Conservation (phyloP, 805 yeast species). For the Yarrowia porcina region DNA sequence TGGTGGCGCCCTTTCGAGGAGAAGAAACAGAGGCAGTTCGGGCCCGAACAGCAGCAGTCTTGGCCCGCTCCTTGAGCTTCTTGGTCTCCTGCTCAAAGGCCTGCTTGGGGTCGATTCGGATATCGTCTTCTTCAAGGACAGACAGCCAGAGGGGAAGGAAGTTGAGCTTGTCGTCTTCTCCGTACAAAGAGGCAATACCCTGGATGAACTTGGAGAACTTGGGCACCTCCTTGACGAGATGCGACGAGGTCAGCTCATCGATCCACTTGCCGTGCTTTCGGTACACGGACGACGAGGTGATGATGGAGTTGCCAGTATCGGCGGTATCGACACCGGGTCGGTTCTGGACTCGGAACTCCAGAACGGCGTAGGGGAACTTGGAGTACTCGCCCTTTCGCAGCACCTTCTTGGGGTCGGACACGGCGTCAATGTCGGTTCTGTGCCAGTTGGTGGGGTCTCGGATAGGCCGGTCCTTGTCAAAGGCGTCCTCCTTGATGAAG, state of each 20-base stretch:
- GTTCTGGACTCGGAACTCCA: constrained; percentile 76
- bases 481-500: constrained; percentile 86
- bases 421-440: constrained; percentile 77
- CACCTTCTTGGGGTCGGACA: constrained; percentile 63
- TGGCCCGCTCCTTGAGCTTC: constrained; percentile 36
- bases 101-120: constrained; percentile 72
- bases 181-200: constrained; percentile 82
- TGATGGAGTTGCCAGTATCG: constrained; percentile 33
- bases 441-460: constrained; percentile 91
- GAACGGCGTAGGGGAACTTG: constrained; percentile 70
- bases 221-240: constrained; percentile 89
- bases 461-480: constrained; percentile 79
- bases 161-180: constrained; percentile 87
- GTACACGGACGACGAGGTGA: constrained; percentile 29
- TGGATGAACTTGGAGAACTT: constrained; percentile 90
- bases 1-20: constrained; percentile 19
- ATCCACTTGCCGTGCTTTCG: constrained; percentile 54
- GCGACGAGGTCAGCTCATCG: constrained; percentile 75
- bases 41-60: constrained; percentile 11
- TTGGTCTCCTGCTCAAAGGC: constrained; percentile 65
- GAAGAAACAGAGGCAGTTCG: constrained; percentile 21
- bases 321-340: constrained; percentile 39
- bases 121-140: constrained; percentile 71
- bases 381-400: constrained; percentile 82
- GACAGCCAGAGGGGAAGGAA: constrained; percentile 93